phyloP scores from a whole-genome alignment of 768 basidiomycete genomes.

The Tulasnella sp. region DNA sequence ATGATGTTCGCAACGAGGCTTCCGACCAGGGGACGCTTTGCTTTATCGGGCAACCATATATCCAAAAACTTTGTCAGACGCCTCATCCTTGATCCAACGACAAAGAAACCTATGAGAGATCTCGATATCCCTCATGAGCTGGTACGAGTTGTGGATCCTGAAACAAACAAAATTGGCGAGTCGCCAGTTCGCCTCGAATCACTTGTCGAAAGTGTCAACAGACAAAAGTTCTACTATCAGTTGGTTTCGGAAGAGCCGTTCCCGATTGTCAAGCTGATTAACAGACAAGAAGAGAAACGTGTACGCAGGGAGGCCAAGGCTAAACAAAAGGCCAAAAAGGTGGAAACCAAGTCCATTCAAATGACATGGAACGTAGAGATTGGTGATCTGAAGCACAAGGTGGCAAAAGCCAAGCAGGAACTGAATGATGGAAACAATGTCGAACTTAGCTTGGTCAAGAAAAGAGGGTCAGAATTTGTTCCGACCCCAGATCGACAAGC shows the following conservation, averaged over 20 bases:
- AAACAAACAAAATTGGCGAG: conserved; percentile 15
- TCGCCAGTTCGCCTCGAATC: conserved; percentile 27
- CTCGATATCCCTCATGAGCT: too few species aligned
- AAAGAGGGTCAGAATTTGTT: conserved; percentile 28
- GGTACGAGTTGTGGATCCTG: too few species aligned
- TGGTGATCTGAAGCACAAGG: conserved; percentile 52
- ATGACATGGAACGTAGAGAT: conserved; percentile 51
- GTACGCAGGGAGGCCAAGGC: conserved; percentile 29
- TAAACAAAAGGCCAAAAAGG: conserved; percentile 24
- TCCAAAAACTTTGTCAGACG: too few species aligned
- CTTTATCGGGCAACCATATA: too few species aligned
- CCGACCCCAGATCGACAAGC: conserved; percentile 30
- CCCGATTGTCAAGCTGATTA: conserved; percentile 49
- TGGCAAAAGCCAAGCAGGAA: conserved; percentile 43
- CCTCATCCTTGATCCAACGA: too few species aligned
- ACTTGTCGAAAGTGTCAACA: conserved; percentile 36
- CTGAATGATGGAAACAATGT: conserved; percentile 49
- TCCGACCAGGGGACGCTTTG: too few species aligned
- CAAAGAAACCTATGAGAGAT: too few species aligned
- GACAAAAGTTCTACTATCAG: conserved; percentile 41
- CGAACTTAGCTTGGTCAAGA: conserved; percentile 45
- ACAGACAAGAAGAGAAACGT: conserved; percentile 34
- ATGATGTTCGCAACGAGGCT: too few species aligned
- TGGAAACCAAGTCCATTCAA: conserved; percentile 53
- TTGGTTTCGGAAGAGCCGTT: conserved; percentile 32